Evolutionary conservation across 257 asterid genomes (phyloP), one percentile per base, ranked within the genome.

Genomic region (Handroanthus guayacan): DNA sequence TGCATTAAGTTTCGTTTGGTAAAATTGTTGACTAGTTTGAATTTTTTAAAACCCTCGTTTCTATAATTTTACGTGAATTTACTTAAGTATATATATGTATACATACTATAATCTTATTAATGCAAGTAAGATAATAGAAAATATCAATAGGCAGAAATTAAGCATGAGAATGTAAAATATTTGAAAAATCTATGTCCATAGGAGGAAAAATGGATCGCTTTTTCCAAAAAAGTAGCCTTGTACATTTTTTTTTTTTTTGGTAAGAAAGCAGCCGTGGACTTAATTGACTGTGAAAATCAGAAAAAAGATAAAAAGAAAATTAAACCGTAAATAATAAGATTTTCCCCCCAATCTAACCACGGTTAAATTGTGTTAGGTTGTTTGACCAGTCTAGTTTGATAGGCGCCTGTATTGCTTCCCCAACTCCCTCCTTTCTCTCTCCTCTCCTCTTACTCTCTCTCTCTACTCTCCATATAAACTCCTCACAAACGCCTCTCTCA

Each of bases 311-410:
- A 70, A 8, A 3, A 37, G 79, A 64, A 62, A 25, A 25, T 25
- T 25, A 25, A 25, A 25, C 31, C 31, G 31, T 25, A 25, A 25
- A 25, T 25, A 25, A 25, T 25, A 25, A 25, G 31, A 25, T 25
- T 25, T 69, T 64, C 62, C 54, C 62, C 9, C 11, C 1, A n/a
- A 36, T 48, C 56, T 83, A 82, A 88, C 90, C 87, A 79, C 16
- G 84, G 91, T 82, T 87, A 82, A 50, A 10, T 2, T 31, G 85
- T 43, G 88, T 84, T 88, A 86, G 90, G 93, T 87, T 88, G 6
- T 63, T 88, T 85, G 88, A 84, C 92, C 84, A 66, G 91, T 89
- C 92, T 87, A 86, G 97, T 88, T 87, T 82, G 92, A 93, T 83
- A 48, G 95, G 95, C 95, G 77, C 67, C 45, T 65, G 67, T 65